A percentile compares a stretch with the other conserved stretches of the same genome.
Conservation (phyloP, 352 stramenopile genomes). For the Pythium oligandrum region DNA sequence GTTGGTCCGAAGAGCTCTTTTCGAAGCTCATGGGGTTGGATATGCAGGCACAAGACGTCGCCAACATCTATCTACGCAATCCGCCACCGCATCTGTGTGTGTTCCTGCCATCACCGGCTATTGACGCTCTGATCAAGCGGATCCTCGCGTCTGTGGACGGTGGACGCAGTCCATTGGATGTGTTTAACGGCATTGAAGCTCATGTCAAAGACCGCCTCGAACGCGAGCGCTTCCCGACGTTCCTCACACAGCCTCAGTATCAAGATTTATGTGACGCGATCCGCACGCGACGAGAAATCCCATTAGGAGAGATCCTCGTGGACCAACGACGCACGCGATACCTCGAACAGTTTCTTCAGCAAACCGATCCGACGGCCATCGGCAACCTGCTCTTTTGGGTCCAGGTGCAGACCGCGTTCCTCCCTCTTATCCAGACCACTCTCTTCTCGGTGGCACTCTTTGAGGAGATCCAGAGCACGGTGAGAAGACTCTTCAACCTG, state of each 20-base stretch:
- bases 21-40: not conserved
- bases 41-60: conserved; percentile 44
- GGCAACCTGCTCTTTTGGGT: conserved; percentile 73
- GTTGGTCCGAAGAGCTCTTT: not conserved
- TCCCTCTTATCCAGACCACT: conserved; percentile 58
- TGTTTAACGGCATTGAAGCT: conserved; percentile 60
- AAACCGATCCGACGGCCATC: conserved; percentile 21
- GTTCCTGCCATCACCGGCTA: conserved; percentile 10
- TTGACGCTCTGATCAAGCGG: conserved; percentile 23
- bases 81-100: conserved; percentile 23
- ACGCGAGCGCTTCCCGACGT: conserved; percentile 44
- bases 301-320: conserved; percentile 62
- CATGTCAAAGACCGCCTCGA: conserved; percentile 43
- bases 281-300: conserved; percentile 44
- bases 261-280: conserved; percentile 46
- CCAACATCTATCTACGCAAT: conserved; percentile 29
- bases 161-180: conserved; percentile 34
- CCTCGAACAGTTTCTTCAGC: conserved; percentile 43
- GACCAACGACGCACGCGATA: conserved; percentile 47
- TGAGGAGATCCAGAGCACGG: conserved; percentile 59
- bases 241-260: conserved; percentile 44
- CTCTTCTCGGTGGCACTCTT: conserved; percentile 68
- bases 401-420: conserved; percentile 64
- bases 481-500: conserved; percentile 61
- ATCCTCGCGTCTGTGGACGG: conserved; percentile 25